Evolutionary conservation across 2,329 filamentous ascomycete genomes (phyloP), one percentile per base, ranked within the genome.

Genomic region (Phialophora chinensis): DNA sequence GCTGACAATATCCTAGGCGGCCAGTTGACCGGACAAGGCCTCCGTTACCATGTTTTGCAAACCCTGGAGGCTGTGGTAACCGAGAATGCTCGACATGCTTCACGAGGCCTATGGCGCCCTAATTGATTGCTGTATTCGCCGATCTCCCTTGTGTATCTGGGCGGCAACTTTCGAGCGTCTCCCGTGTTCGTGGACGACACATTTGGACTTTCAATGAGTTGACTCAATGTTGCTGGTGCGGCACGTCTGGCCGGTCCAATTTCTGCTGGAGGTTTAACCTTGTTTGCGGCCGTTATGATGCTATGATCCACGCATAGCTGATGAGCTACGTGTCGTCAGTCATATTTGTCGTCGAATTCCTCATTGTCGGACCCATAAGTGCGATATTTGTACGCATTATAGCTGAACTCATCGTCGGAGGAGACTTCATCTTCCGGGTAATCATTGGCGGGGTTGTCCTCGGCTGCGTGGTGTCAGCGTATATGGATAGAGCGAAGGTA

Each of bases 391-490:
- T 81, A 82, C 60, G 77, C 75, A 63, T 74, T 74, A 66, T 79
- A 79, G 53, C 79, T 79, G 55, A 77, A 78, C 55, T 83, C 80
- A 56, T 83, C 81, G n/a, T 80, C 79, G 49, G 79, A 80, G 4
- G 78, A 79, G 35, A 82, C 74, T 60, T 84, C 82, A 66, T 83
- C 82, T 63, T 84, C 82, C 0, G 82, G 82, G 69, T 84, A 84
- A 68, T 84, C 82, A 71, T 83, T 83, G 56, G 79, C 79, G 29
- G 81, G 81, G 68, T 82, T 80, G 66, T 83, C 81, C 69, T 84
- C 82, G 35, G 82, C 82, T 83, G 66, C 63, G 35, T 8, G 23
- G 50, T 38, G 54, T 66, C 31, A 67, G 59, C 63, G 11, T 25
- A 23, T 50, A 27, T 49, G 42, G 63, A 23, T 62, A 6, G 52